Conservation (phyloP, 768 basidiomycete species). For the Russula brevipes region DNA sequence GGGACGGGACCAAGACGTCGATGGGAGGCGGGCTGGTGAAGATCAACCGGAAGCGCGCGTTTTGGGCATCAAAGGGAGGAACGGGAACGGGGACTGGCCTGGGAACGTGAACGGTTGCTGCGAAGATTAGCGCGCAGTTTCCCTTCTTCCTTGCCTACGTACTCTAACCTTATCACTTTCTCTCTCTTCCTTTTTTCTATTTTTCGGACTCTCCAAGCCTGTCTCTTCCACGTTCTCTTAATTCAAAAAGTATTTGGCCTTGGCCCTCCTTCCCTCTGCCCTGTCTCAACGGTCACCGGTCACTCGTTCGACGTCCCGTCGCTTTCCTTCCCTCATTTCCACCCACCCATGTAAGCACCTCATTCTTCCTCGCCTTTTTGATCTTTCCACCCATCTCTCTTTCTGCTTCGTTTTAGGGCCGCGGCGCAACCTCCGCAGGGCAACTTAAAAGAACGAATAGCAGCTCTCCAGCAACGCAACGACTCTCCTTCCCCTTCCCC, state of each 20-base stretch:
- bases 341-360: conserved; percentile 15
- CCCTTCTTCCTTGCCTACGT: not conserved
- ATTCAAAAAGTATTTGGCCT: not conserved
- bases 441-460: conserved; percentile 79
- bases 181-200: conserved; percentile 9
- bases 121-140: not conserved
- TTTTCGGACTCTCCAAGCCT: conserved; percentile 9
- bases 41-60: conserved; percentile 42
- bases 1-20: conserved; percentile 25
- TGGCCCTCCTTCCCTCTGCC: not conserved
- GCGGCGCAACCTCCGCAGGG: conserved; percentile 29
- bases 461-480: conserved; percentile 65
- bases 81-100: not conserved
- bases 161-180: conserved; percentile 4
- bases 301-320: conserved; percentile 16
- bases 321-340: conserved; percentile 6
- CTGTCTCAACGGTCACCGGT: conserved; percentile 11
- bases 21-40: conserved; percentile 26
- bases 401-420: conserved; percentile 11
- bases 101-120: conserved; percentile 2
- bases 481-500: conserved; percentile 32
- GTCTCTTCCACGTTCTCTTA: not conserved
- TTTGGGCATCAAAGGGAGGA: conserved; percentile 52
- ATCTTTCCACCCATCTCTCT: not conserved
- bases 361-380: not conserved